Conservation (phyloP, 345 rosid species). For the Dimocarpus longan region DNA sequence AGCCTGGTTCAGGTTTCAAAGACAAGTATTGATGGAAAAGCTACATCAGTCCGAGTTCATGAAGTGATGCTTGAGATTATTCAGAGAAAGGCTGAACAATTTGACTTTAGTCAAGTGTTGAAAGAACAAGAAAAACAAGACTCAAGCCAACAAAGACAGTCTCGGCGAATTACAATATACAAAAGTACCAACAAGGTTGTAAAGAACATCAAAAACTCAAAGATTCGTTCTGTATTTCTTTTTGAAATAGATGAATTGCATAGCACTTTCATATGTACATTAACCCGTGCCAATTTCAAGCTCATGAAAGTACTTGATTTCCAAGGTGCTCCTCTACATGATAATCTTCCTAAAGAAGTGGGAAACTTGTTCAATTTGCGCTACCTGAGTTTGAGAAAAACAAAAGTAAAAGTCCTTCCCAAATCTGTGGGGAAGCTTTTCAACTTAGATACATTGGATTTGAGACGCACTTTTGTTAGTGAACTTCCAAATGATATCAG, state of each 20-base stretch:
- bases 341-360: constrained; percentile 13
- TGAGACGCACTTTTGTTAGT: constrained; percentile 8
- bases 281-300: constrained; percentile 1
- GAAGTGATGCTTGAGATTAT: constrained; percentile 17
- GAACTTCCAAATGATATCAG: constrained; percentile 2
- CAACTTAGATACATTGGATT: constrained; percentile 24
- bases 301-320: constrained; percentile 28
- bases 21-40: neutral
- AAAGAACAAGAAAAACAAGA: neutral
- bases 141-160: neutral
- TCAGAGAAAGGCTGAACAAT: neutral
- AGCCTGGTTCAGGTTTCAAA: constrained; percentile 22
- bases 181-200: neutral
- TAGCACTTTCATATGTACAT: neutral
- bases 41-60: constrained; percentile 17
- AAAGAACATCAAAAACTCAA: neutral
- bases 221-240: constrained; percentile 18
- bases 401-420: constrained; percentile 27
- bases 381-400: constrained; percentile 26
- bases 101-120: constrained; percentile 2
- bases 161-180: constrained; percentile 15
- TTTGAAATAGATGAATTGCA: neutral
- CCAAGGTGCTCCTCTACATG: constrained; percentile 20
- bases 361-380: constrained; percentile 22
- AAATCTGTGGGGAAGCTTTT: constrained; percentile 25